Percentiles rank a stretch among this genome's conserved stretches.
Conservation (phyloP, 768 basidiomycete species). For the Austroboletus eburneus region DNA sequence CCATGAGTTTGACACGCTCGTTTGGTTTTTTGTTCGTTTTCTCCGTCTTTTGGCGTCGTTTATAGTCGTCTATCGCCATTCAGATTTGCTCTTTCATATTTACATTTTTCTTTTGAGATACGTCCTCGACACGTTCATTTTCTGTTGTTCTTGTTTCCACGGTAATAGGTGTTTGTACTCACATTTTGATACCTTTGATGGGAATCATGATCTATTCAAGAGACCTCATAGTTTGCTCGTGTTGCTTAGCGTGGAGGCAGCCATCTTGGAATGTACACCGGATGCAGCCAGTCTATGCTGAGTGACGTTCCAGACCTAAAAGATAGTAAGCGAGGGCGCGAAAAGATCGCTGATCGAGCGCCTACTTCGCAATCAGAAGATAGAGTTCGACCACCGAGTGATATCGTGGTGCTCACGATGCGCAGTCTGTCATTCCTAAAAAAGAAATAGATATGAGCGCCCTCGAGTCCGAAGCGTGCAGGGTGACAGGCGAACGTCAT, state of each 20-base stretch:
- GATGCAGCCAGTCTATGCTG: conserved; percentile 50
- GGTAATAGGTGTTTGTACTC: conserved; percentile 10
- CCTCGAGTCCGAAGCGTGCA: neutral
- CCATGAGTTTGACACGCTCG: conserved; percentile 17
- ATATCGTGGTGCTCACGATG: conserved; percentile 49
- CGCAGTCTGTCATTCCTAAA: conserved; percentile 47
- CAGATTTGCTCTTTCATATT: conserved; percentile 2
- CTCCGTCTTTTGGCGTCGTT: neutral
- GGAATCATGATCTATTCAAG: conserved; percentile 10
- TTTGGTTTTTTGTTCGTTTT: conserved; percentile 7
- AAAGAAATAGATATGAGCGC: neutral
- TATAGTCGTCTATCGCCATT: too few relatives aligned
- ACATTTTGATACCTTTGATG: conserved; percentile 4
- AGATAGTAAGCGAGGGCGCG: neutral
- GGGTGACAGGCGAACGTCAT: conserved; percentile 28
- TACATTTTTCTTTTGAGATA: conserved; percentile 7
- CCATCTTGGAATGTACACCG: conserved; percentile 54
- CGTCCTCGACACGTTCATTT: conserved; percentile 6
- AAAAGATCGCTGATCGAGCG: neutral
- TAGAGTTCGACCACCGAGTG: conserved; percentile 43
- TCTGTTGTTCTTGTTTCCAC: conserved; percentile 1
- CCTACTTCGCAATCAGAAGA: conserved; percentile 49
- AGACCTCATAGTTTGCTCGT: conserved; percentile 18
- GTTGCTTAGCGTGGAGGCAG: conserved; percentile 30
- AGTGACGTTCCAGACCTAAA: conserved; percentile 54